These are phyloP conservation scores for Mesembryanthemum crystallinum DNA, from an alignment of 148 eudicot genomes.

Conservation along the genomic window DNA sequence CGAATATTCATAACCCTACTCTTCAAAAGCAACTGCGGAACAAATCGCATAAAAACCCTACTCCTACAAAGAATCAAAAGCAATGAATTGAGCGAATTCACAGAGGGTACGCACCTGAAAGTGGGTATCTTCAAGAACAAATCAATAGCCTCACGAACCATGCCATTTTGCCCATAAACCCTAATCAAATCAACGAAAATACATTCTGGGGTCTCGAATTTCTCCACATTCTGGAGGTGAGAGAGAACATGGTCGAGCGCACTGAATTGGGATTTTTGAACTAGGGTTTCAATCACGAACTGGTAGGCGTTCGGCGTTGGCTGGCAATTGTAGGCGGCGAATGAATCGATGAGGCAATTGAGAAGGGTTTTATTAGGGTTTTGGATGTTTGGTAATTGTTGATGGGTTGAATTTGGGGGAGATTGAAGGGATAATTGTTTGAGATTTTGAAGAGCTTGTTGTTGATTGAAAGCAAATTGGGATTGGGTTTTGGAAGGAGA, in stretches of 20 bases:
- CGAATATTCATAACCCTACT: conserved; percentile 45
- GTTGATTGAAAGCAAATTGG: conserved; percentile 36
- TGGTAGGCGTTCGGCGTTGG: conserved; percentile 51
- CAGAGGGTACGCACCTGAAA: conserved; percentile 56
- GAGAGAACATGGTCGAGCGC: conserved; percentile 37
- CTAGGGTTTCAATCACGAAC: conserved; percentile 44
- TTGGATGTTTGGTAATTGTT: conserved; percentile 10
- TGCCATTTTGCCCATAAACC: conserved; percentile 37
- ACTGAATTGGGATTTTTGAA: conserved; percentile 26
- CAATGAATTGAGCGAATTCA: conserved; percentile 44
- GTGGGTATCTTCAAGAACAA: conserved; percentile 50
- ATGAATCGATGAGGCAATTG: conserved; percentile 38
- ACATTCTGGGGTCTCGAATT: conserved; percentile 52
- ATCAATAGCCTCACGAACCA: conserved; percentile 46
- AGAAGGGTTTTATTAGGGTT: conserved; percentile 36
- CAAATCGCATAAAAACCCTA: conserved; percentile 36
- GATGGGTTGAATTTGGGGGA: conserved; percentile 14
- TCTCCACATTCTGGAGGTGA: conserved; percentile 41
- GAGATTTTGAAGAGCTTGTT: conserved; percentile 50
- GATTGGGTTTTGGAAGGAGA: conserved; percentile 45
- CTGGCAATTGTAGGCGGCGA: conserved; percentile 38
- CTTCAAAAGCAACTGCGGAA: conserved; percentile 46
- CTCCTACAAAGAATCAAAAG: conserved; percentile 43
- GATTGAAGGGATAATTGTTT: conserved; percentile 27
- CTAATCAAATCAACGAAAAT: conserved; percentile 55